Conservation (phyloP, 805 yeast genomes). For the Brettanomyces custersianus region DNA sequence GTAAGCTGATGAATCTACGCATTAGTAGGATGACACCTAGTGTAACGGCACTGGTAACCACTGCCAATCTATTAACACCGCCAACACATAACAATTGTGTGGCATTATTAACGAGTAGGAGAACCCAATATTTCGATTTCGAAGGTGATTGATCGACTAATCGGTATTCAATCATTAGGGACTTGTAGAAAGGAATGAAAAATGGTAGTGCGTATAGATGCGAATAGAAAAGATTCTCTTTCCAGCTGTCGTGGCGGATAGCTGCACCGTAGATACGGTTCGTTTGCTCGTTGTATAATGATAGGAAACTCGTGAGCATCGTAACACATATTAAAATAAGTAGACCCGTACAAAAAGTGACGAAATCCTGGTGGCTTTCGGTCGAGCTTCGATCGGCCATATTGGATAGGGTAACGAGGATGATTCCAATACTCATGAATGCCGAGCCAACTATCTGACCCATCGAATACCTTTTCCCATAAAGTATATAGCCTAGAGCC, state of each 20-base stretch:
- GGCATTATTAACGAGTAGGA: conserved; percentile 33
- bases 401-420: conserved; percentile 28
- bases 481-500: conserved; percentile 41
- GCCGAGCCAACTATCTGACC: conserved; percentile 42
- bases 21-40: conserved; percentile 51
- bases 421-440: conserved; percentile 47
- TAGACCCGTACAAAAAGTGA: conserved; percentile 5
- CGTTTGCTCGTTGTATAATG: conserved; percentile 43
- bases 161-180: conserved; percentile 12
- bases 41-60: conserved; percentile 51
- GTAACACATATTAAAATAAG: conserved; percentile 25
- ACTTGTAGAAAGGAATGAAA: conserved; percentile 30
- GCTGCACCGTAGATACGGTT: conserved; percentile 35
- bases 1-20: conserved; percentile 52
- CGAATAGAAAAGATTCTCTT: conserved; percentile 53
- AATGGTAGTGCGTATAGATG: conserved; percentile 50
- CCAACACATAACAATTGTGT: conserved; percentile 57
- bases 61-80: conserved; percentile 59
- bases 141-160: background rate
- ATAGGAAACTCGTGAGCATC: conserved; percentile 13
- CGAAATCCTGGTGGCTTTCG: background rate
- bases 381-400: background rate
- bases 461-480: conserved; percentile 34
- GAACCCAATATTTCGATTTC: conserved; percentile 9
- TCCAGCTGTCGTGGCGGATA: conserved; percentile 37